These are phyloP conservation scores for Populus simonii DNA, from an alignment of 345 rosid genomes.

Conservation along the genomic window DNA sequence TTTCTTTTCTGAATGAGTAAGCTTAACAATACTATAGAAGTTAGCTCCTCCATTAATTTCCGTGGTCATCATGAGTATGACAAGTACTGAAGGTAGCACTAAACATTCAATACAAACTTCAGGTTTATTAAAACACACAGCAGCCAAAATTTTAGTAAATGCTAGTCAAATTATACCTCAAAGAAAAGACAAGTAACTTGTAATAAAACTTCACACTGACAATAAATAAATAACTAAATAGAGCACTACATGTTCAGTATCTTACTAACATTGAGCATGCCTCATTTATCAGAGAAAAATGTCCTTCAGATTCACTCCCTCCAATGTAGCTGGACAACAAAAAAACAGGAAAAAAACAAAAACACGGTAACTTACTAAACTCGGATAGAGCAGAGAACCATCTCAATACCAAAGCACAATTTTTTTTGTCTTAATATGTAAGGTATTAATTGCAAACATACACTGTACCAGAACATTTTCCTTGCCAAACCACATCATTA, in stretches of 20 bases:
- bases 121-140: neutral
- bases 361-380: conserved; percentile 8
- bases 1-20: conserved; percentile 4
- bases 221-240: neutral
- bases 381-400: conserved; percentile 4
- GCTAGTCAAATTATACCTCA: neutral
- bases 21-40: neutral
- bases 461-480: conserved; percentile 99
- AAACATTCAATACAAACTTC: neutral
- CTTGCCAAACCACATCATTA: conserved; percentile 82
- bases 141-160: neutral
- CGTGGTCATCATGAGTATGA: neutral
- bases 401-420: neutral
- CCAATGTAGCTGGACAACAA: conserved; percentile 66
- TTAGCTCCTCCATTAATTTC: conserved; percentile 1
- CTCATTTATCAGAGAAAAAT: conserved; percentile 86
- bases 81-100: neutral
- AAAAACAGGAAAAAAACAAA: neutral
- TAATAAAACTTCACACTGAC: no score
- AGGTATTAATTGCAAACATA: conserved; percentile 48
- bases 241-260: conserved; percentile 5
- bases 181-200: no score
- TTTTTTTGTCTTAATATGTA: neutral
- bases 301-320: conserved; percentile 88
- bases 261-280: conserved; percentile 94